phyloP scores from a whole-genome alignment of 305 asterid species.

The Striga hermonthica region DNA sequence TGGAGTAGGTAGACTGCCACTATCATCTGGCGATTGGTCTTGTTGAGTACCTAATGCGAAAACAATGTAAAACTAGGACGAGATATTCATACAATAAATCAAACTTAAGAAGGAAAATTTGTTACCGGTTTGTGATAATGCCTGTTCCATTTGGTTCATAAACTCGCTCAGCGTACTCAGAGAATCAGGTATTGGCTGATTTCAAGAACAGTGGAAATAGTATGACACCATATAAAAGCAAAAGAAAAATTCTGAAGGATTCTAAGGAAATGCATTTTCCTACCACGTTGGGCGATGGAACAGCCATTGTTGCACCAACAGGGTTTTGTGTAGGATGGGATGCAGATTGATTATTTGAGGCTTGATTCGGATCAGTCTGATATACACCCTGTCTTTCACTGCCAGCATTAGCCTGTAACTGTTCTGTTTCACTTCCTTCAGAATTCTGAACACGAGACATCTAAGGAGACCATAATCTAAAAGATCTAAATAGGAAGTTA shows the following conservation, averaged over 20 bases:
- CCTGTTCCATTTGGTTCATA: constrained; percentile 71
- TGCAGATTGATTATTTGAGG: constrained; percentile 48
- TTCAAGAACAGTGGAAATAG: constrained; percentile 12
- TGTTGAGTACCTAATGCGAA: constrained; percentile 45
- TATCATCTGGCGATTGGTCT: constrained; percentile 42
- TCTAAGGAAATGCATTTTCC: not conserved
- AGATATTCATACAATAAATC: constrained; percentile 23
- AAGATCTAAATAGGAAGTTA: not conserved
- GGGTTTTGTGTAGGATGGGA: constrained; percentile 56
- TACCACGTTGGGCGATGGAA: constrained; percentile 75
- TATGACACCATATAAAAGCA: constrained; percentile 24
- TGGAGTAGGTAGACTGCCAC: constrained; percentile 33
- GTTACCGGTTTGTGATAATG: constrained; percentile 67
- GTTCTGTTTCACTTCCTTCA: constrained; percentile 57
- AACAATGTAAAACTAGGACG: constrained; percentile 18
- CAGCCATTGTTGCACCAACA: constrained; percentile 49
- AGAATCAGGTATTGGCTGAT: constrained; percentile 85
- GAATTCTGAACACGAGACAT: constrained; percentile 41
- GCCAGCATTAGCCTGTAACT: constrained; percentile 42
- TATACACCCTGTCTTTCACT: constrained; percentile 51
- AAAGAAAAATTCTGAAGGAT: constrained; percentile 8
- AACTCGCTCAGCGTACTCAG: constrained; percentile 71
- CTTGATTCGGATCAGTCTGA: constrained; percentile 46
- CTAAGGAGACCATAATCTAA: constrained; percentile 23
- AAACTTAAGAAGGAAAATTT: constrained; percentile 21